These are phyloP conservation scores for Penicillium steckii DNA, from an alignment of 495 filamentous ascomycete genomes.

Conservation along the genomic window DNA sequence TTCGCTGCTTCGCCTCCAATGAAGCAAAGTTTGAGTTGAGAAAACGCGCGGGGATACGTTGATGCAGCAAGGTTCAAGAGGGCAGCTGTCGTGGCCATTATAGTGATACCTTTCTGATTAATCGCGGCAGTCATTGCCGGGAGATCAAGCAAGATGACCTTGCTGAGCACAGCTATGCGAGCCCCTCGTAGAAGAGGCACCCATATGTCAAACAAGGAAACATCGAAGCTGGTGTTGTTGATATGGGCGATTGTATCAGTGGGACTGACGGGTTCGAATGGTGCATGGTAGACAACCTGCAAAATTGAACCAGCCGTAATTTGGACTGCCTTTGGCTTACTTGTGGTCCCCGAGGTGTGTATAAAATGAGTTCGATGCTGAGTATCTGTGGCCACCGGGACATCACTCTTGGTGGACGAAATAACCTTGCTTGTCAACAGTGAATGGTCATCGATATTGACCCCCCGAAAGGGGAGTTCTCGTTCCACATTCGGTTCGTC, in stretches of 20 bases:
- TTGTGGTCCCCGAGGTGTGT: conserved; percentile 24
- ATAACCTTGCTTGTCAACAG: neutral
- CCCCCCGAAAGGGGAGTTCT: neutral
- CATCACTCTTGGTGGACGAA: neutral
- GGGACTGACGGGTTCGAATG: conserved; percentile 6
- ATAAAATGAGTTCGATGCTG: conserved; percentile 22
- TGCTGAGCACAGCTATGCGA: conserved; percentile 13
- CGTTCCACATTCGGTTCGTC: conserved; percentile 4
- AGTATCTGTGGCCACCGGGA: neutral
- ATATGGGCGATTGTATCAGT: conserved; percentile 20
- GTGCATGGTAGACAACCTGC: conserved; percentile 19
- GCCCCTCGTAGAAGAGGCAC: conserved; percentile 16
- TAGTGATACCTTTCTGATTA: conserved; percentile 1
- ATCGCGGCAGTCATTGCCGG: neutral
- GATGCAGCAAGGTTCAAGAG: conserved; percentile 17
- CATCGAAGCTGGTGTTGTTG: conserved; percentile 27
- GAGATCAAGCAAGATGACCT: conserved; percentile 10
- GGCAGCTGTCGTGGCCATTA: conserved; percentile 20
- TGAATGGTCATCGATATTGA: neutral
- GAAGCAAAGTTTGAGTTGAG: conserved; percentile 5
- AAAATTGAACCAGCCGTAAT: conserved; percentile 18
- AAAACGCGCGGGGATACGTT: conserved; percentile 11
- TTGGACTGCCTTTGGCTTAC: conserved; percentile 23
- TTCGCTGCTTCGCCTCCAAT: conserved; percentile 24
- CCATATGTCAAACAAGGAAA: conserved; percentile 29